Conservation (phyloP, 139 green algal genomes). For the Chlorella sp. region DNA sequence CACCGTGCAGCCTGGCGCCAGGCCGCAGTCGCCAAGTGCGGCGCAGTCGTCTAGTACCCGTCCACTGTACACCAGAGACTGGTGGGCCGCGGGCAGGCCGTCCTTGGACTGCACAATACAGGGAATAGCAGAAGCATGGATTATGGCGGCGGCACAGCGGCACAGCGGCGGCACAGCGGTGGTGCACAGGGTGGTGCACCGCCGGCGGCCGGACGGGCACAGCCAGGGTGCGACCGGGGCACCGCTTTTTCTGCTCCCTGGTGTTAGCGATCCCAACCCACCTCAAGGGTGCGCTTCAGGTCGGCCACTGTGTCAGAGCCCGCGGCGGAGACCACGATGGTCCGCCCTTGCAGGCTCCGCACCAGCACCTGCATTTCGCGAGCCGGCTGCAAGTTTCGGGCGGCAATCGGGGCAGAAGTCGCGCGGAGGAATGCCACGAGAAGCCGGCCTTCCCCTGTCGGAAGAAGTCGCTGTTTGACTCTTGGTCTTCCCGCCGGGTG, state of each 20-base stretch:
- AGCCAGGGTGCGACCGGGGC: background rate
- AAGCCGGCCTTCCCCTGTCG: background rate
- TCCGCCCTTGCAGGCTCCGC: slow-evolving; percentile 40
- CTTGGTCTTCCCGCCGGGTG: background rate
- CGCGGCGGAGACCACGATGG: slow-evolving; percentile 38
- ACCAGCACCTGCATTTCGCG: slow-evolving; percentile 71
- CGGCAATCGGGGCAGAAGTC: too few relatives aligned
- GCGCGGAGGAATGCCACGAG: background rate
- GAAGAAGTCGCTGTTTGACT: background rate
- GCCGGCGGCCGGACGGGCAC: background rate
- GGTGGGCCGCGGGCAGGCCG: slow-evolving; percentile 46
- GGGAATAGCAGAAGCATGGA: background rate
- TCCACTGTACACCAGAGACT: slow-evolving; percentile 50
- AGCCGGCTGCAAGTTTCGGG: background rate
- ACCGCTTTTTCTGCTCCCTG: background rate
- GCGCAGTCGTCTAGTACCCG: slow-evolving; percentile 36
- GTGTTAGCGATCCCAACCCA: slow-evolving; percentile 24
- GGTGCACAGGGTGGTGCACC: background rate
- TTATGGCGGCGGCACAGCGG: background rate
- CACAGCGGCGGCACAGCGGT: background rate
- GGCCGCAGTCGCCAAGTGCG: slow-evolving; percentile 6
- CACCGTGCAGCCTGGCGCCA: slow-evolving; percentile 24
- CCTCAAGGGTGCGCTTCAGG: slow-evolving; percentile 62
- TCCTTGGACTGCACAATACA: slow-evolving; percentile 34
- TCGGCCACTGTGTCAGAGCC: slow-evolving; percentile 38